phyloP scores from a whole-genome alignment of 768 basidiomycete species.

The Symmetrospora coprosmae region DNA sequence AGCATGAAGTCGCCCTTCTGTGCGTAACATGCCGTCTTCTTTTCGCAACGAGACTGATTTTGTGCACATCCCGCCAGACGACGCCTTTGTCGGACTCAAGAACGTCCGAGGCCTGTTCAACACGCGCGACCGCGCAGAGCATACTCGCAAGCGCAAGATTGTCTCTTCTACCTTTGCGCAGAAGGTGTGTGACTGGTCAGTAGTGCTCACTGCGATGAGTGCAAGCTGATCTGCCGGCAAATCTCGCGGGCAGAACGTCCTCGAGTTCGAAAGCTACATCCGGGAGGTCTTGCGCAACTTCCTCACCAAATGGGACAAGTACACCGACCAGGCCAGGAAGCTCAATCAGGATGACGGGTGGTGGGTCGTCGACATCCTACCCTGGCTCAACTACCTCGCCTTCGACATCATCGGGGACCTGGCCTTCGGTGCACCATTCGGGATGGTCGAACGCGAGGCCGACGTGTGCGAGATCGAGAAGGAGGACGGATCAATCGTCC shows the following conservation, averaged over 20 bases:
- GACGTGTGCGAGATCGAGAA: slow-evolving; percentile 40
- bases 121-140: slow-evolving; percentile 42
- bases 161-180: slow-evolving; percentile 43
- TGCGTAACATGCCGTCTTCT: slow-evolving; percentile 32
- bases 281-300: slow-evolving; percentile 39
- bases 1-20: slow-evolving; percentile 66
- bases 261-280: slow-evolving; percentile 73
- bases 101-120: slow-evolving; percentile 39
- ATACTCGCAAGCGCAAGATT: slow-evolving; percentile 81
- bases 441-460: slow-evolving; percentile 62
- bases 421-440: slow-evolving; percentile 74
- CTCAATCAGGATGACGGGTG: slow-evolving; percentile 45
- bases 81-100: slow-evolving; percentile 54
- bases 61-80: slow-evolving; percentile 16
- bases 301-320: slow-evolving; percentile 58
- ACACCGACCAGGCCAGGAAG: slow-evolving; percentile 48
- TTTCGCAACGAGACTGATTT: background rate
- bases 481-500: slow-evolving; percentile 39
- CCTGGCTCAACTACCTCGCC: slow-evolving; percentile 50
- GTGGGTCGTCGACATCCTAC: slow-evolving; percentile 30
- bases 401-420: slow-evolving; percentile 55
- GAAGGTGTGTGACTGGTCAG: background rate
- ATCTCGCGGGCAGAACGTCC: slow-evolving; percentile 45
- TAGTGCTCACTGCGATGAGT: background rate
- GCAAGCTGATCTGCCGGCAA: background rate